Base-by-base conservation (phyloP, 1,284 basidiomycete species). In the Anthracocystis panici-leucophaei region DNA sequence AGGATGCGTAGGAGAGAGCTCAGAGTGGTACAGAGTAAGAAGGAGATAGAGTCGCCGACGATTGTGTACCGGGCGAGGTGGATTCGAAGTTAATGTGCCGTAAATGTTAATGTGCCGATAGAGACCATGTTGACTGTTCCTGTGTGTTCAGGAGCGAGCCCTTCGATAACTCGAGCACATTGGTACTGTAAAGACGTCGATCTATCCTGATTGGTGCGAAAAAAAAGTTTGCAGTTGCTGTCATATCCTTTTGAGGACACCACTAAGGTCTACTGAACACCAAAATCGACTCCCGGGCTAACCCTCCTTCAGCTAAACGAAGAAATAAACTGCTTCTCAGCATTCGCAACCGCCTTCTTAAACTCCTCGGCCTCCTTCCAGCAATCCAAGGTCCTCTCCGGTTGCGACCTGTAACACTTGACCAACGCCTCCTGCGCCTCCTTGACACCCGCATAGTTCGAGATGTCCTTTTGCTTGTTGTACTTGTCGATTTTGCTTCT, bases 351-450 rank as follows among this genome's bases (percentile, higher is more conserved):
- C 1, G 91, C 89, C 33, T 87, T 81, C 81, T 91, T 93, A 87
- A 94, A 94, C 21, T 88, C 88, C n/a, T 86, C 85, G 5, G 93
- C 92, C 80, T 93, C 89, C 68, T 87, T 88, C 91, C 91, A 92
- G 85, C 93, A 94, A 75, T 93, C 89, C 45, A 94, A 85, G 23
- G 92, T 88, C 6, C 88, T 89, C 0, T 86, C 86, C 6, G 87
- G 84, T 79, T 93, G 89, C 68, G 87, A 92, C 93, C 85, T 89
- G 87, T 93, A 94, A 84, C 93, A 94, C 48, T 88, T 86, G 5
- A 90, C 87, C 33, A 94, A 88, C 23, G 89, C 89, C 69, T 90
- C 89, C 38, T 89, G 88, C 41, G 87, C 88, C 31, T 87, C 87
- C 81, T 90, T 89, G 14, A 92, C 88, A 44, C 88, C 88, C 2